Percentiles rank a stretch among this genome's conserved stretches.
Conservation (phyloP, 169 alveolate species). For the Besnoitia besnoiti region DNA sequence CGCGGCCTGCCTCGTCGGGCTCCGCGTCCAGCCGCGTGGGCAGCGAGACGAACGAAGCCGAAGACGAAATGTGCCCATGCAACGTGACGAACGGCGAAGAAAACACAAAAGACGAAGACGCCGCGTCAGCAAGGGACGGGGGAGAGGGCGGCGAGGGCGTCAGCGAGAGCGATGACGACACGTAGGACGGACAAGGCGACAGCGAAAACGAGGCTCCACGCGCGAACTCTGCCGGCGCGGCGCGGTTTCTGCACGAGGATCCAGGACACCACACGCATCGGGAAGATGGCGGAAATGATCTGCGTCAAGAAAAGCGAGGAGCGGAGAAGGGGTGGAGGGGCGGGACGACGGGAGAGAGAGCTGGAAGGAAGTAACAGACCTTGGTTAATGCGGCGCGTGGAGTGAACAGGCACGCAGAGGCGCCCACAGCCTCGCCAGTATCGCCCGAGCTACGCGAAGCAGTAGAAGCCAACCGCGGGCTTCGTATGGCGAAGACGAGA, state of each 20-base stretch:
- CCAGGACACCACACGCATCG: no score
- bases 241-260: no score
- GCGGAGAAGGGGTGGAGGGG: neutral
- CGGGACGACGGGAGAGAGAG: neutral
- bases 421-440: no score
- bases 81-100: neutral
- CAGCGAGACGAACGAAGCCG: neutral
- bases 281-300: no score
- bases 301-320: no score
- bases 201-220: neutral
- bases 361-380: neutral
- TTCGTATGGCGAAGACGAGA: no score
- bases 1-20: no score
- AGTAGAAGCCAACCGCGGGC: no score
- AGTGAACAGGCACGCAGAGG: no score
- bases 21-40: neutral
- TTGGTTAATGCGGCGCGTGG: no score
- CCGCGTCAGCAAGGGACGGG: neutral
- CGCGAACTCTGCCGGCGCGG: neutral
- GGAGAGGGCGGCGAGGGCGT: neutral
- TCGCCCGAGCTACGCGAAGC: no score
- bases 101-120: neutral
- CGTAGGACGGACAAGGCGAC: neutral
- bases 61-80: neutral
- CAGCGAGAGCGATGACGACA: neutral